These are phyloP conservation scores for Cutaneotrichosporon sp. DNA, from an alignment of 1,284 basidiomycete species.

Conservation along the genomic window DNA sequence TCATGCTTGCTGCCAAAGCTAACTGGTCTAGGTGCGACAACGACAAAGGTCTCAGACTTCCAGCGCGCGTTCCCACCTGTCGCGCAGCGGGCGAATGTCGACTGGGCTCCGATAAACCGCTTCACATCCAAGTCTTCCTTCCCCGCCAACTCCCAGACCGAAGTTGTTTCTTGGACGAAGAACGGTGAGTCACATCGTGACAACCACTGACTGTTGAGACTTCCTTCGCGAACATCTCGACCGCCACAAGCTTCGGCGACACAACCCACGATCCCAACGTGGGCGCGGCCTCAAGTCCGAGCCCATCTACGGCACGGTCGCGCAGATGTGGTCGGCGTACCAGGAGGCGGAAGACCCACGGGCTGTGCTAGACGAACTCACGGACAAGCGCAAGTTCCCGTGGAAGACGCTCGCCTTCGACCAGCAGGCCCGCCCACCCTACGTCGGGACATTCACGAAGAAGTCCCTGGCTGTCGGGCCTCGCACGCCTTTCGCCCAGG, in stretches of 20 bases:
- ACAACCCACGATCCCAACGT: slow-evolving; percentile 14
- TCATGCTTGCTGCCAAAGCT: background rate
- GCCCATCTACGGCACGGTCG: slow-evolving; percentile 38
- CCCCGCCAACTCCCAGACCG: background rate
- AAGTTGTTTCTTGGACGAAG: slow-evolving; percentile 11
- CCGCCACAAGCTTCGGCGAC: slow-evolving; percentile 16
- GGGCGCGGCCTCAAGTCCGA: slow-evolving; percentile 42
- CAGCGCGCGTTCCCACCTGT: slow-evolving; percentile 35
- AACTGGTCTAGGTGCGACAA: background rate
- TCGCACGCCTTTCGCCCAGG: slow-evolving; percentile 51
- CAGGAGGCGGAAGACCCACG: slow-evolving; percentile 51
- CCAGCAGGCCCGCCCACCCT: slow-evolving; percentile 50
- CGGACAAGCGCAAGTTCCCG: slow-evolving; percentile 41
- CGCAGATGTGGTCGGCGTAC: slow-evolving; percentile 39
- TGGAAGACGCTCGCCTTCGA: slow-evolving; percentile 52
- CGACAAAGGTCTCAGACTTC: slow-evolving; percentile 27
- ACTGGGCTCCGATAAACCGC: slow-evolving; percentile 38
- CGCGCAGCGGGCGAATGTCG: slow-evolving; percentile 30
- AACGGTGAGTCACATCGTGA: slow-evolving; percentile 6
- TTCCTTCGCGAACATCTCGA: slow-evolving; percentile 36
- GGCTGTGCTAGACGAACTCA: slow-evolving; percentile 39
- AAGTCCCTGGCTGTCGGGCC: slow-evolving; percentile 50
- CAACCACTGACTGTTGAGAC: slow-evolving; percentile 24
- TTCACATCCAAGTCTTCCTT: slow-evolving; percentile 3
- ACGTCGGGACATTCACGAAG: slow-evolving; percentile 51